These are phyloP conservation scores for Naganishia cerealis DNA, from an alignment of 1,284 basidiomycete genomes.

Conservation along the genomic window DNA sequence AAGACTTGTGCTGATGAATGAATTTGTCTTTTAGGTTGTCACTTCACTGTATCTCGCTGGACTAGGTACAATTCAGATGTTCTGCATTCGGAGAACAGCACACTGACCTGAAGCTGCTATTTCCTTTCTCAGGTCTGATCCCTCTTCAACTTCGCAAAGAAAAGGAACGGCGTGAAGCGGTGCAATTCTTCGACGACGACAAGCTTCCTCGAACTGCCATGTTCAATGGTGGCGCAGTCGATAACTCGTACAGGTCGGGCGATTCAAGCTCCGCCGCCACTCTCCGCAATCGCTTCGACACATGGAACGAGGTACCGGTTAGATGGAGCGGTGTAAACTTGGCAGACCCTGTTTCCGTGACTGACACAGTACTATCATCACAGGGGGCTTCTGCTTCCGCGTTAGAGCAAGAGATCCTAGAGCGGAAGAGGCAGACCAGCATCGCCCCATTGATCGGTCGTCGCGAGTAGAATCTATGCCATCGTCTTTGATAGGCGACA, in stretches of 20 bases:
- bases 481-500: neutral
- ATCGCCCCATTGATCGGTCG: slow-evolving; percentile 5
- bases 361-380: neutral
- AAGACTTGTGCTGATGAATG: neutral
- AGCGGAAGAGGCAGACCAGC: slow-evolving; percentile 9
- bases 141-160: slow-evolving; percentile 20
- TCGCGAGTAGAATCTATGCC: neutral
- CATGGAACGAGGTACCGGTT: neutral
- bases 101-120: neutral
- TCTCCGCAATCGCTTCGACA: slow-evolving; percentile 11
- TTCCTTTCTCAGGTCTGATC: neutral
- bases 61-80: neutral
- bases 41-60: slow-evolving; percentile 19
- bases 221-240: no score
- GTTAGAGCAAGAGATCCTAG: slow-evolving; percentile 14
- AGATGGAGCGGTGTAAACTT: neutral
- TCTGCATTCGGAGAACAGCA: neutral
- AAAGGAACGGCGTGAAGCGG: neutral
- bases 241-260: neutral
- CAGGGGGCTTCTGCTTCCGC: neutral
- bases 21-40: neutral
- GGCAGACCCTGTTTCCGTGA: neutral
- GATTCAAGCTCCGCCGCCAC: neutral
- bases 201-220: neutral
- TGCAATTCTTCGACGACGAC: neutral